Conservation (phyloP, 352 stramenopile genomes). For the Phytophthora tentaculata region DNA sequence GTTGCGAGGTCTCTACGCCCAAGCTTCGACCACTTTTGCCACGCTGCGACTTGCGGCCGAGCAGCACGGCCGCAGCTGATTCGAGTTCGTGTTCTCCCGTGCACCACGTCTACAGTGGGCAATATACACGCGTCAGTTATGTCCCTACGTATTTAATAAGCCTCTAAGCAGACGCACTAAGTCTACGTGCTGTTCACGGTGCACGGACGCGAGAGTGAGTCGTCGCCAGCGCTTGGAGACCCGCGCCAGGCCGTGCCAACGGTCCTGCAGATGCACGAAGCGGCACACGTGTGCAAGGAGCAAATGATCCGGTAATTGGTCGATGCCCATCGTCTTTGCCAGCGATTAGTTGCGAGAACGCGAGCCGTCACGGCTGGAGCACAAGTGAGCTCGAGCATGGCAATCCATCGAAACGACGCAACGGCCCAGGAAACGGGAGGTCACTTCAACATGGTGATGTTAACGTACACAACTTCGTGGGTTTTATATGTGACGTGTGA, state of each 20-base stretch:
- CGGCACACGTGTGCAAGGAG: constrained; percentile 52
- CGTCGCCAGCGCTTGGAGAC: constrained; percentile 66
- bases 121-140: constrained; percentile 1
- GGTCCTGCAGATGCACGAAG: constrained; percentile 66
- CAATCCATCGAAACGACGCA: constrained; percentile 16
- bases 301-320: constrained; percentile 53
- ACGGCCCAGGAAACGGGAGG: constrained; percentile 1
- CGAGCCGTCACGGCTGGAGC: not conserved
- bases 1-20: constrained; percentile 29
- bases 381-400: constrained; percentile 4
- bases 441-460: constrained; percentile 1
- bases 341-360: not conserved
- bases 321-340: constrained; percentile 20
- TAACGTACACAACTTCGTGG: too few species aligned
- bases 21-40: constrained; percentile 16
- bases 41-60: constrained; percentile 19
- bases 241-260: constrained; percentile 53
- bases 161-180: constrained; percentile 42
- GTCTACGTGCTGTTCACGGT: constrained; percentile 54
- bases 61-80: constrained; percentile 41
- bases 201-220: constrained; percentile 65
- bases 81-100: constrained; percentile 69
- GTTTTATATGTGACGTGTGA: too few species aligned
- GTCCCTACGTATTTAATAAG: not conserved
- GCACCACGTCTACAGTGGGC: constrained; percentile 65